Evolutionary conservation across 169 alveolate genomes (phyloP).

Genomic region (Cryptosporidium parvum): DNA sequence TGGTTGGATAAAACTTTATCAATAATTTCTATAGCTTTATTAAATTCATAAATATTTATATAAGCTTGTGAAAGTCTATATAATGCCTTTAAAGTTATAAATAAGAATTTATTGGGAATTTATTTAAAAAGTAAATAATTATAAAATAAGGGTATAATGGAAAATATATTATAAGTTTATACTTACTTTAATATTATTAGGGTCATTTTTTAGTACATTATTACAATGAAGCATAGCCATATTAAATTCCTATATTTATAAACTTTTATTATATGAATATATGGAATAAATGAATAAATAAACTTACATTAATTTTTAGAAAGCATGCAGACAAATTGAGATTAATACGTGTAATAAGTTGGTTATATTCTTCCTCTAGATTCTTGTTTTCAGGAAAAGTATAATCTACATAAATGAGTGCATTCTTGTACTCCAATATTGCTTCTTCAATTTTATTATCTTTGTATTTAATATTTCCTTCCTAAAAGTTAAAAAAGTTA

Average conservation of each 20-base stretch:
- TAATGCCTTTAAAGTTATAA: constrained; percentile 18
- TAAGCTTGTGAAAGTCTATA: constrained; percentile 57
- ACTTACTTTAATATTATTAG: constrained; percentile 45
- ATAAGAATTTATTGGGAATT: neutral
- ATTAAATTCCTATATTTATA: constrained; percentile 33
- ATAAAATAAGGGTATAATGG: neutral
- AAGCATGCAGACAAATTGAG: constrained; percentile 56
- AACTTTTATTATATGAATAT: neutral
- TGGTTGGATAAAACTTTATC: constrained; percentile 2
- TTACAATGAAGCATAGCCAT: constrained; percentile 44
- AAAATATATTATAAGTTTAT: neutral
- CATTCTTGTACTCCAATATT: constrained; percentile 56
- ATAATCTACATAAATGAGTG: constrained; percentile 67
- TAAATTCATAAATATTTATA: constrained; percentile 23
- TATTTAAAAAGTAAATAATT: neutral
- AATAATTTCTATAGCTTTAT: constrained; percentile 40
- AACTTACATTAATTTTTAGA: constrained; percentile 47
- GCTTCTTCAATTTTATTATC: constrained; percentile 43
- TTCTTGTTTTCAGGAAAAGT: constrained; percentile 48
- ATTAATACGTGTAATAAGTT: constrained; percentile 28
- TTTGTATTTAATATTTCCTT: constrained; percentile 38
- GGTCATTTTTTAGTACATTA: constrained; percentile 50
- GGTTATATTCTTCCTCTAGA: constrained; percentile 39
- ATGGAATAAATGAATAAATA: neutral
- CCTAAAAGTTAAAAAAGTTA: constrained; percentile 7